Evolutionary conservation across 768 basidiomycete species (phyloP).

Genomic region (Kwoniella mangroviensis): DNA sequence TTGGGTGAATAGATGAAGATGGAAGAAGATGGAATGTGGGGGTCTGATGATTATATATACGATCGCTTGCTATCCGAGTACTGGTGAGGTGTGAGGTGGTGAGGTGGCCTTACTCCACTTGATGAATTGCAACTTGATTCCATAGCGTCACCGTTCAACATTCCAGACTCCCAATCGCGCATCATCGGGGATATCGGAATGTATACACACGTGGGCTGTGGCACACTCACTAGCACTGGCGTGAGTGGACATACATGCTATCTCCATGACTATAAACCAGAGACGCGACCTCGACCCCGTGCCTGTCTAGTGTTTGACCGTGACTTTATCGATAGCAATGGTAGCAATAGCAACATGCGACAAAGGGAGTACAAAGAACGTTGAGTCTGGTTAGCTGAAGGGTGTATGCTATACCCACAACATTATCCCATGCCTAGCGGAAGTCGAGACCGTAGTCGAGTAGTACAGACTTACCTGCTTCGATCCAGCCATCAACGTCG

Average conservation of each 20-base stretch:
- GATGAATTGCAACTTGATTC: too few relatives aligned
- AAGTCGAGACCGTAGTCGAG: too few relatives aligned
- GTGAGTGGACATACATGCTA: neutral
- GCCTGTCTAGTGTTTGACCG: neutral
- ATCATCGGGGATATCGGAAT: constrained; percentile 1
- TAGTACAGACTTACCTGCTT: too few relatives aligned
- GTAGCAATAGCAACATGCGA: neutral
- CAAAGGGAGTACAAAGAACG: constrained; percentile 2
- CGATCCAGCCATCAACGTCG: too few relatives aligned
- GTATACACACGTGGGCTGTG: constrained; percentile 17
- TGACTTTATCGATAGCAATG: constrained; percentile 3
- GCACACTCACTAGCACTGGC: neutral
- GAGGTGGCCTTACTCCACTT: constrained; percentile 8
- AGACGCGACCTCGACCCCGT: constrained; percentile 1
- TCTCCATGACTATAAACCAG: constrained; percentile 3
- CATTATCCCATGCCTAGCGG: too few relatives aligned
- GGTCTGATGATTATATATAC: neutral
- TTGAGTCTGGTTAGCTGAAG: neutral
- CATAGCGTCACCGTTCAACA: constrained; percentile 20
- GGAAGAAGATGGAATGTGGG: constrained; percentile 18
- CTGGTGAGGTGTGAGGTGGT: neutral
- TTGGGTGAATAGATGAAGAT: constrained; percentile 1
- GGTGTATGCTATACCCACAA: too few relatives aligned
- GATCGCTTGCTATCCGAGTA: constrained; percentile 2
- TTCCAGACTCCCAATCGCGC: neutral